Base-by-base conservation (phyloP, 2,329 filamentous ascomycete species). In the Talaromyces sp. region DNA sequence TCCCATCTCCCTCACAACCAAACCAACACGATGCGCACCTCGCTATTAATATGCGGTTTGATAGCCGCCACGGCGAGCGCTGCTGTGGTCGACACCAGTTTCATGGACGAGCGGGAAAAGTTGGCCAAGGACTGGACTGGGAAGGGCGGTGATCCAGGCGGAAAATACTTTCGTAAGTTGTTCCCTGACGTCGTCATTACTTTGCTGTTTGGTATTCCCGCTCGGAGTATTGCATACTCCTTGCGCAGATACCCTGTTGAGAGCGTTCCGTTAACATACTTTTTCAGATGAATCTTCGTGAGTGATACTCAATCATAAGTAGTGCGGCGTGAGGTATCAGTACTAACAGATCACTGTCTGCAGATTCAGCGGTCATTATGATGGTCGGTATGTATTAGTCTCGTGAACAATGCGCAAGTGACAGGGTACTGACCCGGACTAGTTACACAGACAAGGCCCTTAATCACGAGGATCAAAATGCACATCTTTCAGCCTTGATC, bases 321-420 rank as follows among this genome's bases (percentile, higher is more conserved):
- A n/a, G n/a, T n/a, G n/a, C 40, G 2, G 8, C 21, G 28, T 28
- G 44, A 28, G 28, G 23, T 48, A 2, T 42, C 21, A 25, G 21
- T 21, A 23, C 54, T 40, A 48, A 25, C 21, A 57, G 21, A 21
- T 5, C 23, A 40, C 11, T 35, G 31, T 50, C 25, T 25, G 18
- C 46, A 79, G 79, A 64, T 85, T 85, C 70, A 77, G 83, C 67
- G 75, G 78, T 60, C 83, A 85, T 66, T 85, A 85, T 72, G 83
- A 85, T 67, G 83, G 82, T 63, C 82, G 73, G 73, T 75, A 69
- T 44, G 65, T 59, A 57, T 52, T 46, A 50, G 21, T 35, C 28
- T 25, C 33, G 11, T 31, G 31, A 35, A 37, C 50, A 23, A 21
- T 54, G 50, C n/a, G 31, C 31, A 21, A 16, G 6, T 21, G 14